Percentiles rank a stretch among this genome's conserved stretches.
Evolutionary conservation across 768 basidiomycete genomes (phyloP).

Genomic region (Leccinum ochraceum): DNA sequence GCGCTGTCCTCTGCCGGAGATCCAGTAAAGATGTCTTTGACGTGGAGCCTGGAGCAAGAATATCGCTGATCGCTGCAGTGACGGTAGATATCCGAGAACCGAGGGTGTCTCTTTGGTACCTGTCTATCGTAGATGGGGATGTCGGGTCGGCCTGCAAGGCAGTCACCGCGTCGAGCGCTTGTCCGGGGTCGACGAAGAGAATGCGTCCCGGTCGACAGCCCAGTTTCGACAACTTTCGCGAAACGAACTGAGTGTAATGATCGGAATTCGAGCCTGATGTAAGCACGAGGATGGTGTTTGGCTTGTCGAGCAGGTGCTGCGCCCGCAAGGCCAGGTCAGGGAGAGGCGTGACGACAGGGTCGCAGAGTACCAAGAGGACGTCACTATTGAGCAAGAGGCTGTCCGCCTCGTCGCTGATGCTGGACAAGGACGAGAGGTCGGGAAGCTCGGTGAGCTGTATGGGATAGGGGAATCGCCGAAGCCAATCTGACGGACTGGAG

Average conservation of each 20-base stretch:
- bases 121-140: conserved; percentile 54
- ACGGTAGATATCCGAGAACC: conserved; percentile 59
- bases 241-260: conserved; percentile 17
- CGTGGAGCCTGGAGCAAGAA: conserved; percentile 10
- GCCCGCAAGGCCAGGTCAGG: conserved; percentile 34
- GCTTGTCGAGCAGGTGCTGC: conserved; percentile 31
- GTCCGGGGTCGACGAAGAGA: conserved; percentile 57
- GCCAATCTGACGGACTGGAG: conserved; percentile 52
- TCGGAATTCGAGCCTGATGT: conserved; percentile 29
- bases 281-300: conserved; percentile 48
- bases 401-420: conserved; percentile 17
- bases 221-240: conserved; percentile 24
- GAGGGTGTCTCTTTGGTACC: conserved; percentile 62
- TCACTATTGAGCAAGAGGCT: conserved; percentile 45
- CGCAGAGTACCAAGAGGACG: conserved; percentile 62
- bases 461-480: conserved; percentile 54
- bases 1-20: conserved; percentile 40
- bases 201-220: conserved; percentile 31
- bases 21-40: conserved; percentile 14
- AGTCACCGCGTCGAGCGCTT: conserved; percentile 55
- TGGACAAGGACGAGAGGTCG: conserved; percentile 19
- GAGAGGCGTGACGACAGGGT: conserved; percentile 56
- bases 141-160: conserved; percentile 46
- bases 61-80: conserved; percentile 38
- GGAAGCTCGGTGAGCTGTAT: conserved; percentile 48